A percentile compares a stretch with the other conserved stretches of the same genome.
Evolutionary conservation across 352 stramenopile species (phyloP).

Genomic region (Pelagophyceae sp.): DNA sequence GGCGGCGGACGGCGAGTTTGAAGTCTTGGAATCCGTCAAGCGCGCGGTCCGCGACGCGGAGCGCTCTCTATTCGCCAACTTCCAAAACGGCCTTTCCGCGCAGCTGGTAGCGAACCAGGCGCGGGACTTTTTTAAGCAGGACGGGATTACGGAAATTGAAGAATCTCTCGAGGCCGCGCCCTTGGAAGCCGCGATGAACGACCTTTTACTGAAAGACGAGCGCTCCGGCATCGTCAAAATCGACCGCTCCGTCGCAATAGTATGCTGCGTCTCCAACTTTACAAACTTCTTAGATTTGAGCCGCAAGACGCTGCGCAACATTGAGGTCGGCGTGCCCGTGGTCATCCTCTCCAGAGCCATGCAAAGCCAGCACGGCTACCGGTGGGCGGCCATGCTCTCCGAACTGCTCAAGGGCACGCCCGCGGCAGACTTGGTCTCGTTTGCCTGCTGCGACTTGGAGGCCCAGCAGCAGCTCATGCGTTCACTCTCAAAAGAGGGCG

Average conservation of each 20-base stretch:
- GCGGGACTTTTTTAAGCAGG: constrained; percentile 58
- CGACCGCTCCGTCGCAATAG: constrained; percentile 43
- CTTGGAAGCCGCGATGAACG: constrained; percentile 50
- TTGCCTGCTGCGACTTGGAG: constrained; percentile 43
- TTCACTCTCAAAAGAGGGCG: neutral
- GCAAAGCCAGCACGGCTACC: constrained; percentile 49
- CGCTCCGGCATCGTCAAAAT: constrained; percentile 32
- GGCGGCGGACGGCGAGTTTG: neutral
- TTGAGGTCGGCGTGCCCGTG: constrained; percentile 54
- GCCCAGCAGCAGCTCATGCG: constrained; percentile 25
- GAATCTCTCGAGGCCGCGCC: constrained; percentile 52
- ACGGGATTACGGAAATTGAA: constrained; percentile 60
- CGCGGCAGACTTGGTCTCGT: constrained; percentile 50
- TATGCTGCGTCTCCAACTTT: constrained; percentile 60
- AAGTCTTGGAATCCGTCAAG: neutral
- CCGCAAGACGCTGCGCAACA: constrained; percentile 49
- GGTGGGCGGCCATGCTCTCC: constrained; percentile 45
- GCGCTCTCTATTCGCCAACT: constrained; percentile 42
- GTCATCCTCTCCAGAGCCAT: constrained; percentile 45
- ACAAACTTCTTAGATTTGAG: constrained; percentile 61
- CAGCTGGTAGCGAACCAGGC: constrained; percentile 56
- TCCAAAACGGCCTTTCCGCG: constrained; percentile 33
- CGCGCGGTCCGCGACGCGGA: constrained; percentile 42
- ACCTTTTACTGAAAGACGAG: constrained; percentile 49
- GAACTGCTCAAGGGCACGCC: constrained; percentile 37